phyloP scores from a whole-genome alignment of 805 yeast genomes.

The Myxozyma vanderwaltii region DNA sequence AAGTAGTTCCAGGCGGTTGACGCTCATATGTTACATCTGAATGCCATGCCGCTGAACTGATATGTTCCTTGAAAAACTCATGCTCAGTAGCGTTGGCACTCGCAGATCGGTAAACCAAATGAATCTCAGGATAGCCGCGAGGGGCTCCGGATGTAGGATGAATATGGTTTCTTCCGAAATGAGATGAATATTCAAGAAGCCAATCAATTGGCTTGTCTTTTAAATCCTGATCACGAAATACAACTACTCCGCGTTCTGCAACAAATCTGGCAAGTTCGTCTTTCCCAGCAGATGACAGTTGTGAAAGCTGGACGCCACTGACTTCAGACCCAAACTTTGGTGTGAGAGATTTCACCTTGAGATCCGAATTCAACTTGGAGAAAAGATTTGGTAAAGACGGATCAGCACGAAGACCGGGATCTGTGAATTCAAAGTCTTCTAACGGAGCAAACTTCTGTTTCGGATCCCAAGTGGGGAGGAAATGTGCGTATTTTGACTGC shows the following conservation, averaged over 20 bases:
- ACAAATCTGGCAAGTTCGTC: constrained; percentile 66
- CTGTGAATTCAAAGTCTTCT: constrained; percentile 57
- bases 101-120: constrained; percentile 62
- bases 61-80: constrained; percentile 29
- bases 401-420: constrained; percentile 66
- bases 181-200: constrained; percentile 52
- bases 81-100: constrained; percentile 33
- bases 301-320: constrained; percentile 59
- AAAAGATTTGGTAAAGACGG: constrained; percentile 54
- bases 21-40: constrained; percentile 74
- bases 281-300: constrained; percentile 53
- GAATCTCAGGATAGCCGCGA: constrained; percentile 58
- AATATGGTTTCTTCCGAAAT: constrained; percentile 69
- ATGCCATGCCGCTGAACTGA: constrained; percentile 55
- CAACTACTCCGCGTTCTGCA: constrained; percentile 70
- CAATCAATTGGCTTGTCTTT: constrained; percentile 44
- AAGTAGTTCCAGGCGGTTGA: constrained; percentile 72
- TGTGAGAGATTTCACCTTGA: constrained; percentile 49
- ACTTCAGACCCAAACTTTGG: constrained; percentile 74
- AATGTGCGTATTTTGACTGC: constrained; percentile 37
- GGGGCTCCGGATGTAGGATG: constrained; percentile 79
- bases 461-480: constrained; percentile 69
- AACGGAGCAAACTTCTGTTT: constrained; percentile 53
- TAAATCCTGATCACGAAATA: constrained; percentile 67
- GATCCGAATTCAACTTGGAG: constrained; percentile 37